Evolutionary conservation across 192 early-diverging fungal species (phyloP), one percentile per base, ranked within the genome.

Genomic region (Rhizophagus prolifer): DNA sequence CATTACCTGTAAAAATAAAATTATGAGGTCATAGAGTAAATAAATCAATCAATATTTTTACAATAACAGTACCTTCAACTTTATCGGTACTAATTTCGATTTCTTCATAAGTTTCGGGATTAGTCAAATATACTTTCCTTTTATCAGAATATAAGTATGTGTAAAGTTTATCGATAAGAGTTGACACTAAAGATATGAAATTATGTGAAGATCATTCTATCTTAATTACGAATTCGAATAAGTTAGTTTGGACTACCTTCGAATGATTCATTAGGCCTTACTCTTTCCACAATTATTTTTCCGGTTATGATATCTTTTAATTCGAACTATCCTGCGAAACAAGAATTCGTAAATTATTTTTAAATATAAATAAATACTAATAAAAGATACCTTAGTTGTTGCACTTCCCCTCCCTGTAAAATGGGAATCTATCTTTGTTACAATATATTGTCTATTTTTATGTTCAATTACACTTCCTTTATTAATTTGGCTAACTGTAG

Each of bases 81-180:
- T 86, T 78, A 16, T 82, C 79, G 28, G 84, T 66, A 0, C 83
- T 73, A 64, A 95, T 81, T 25, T 88, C 84, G 60, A 92, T 82
- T 80, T 92, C 90, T 75, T 95, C 94, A 81, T 87, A 94, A 1
- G 86, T 88, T 59, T 90, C 84, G 66, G 86, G 86, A 69, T 96
- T 84, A 71, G 94, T 83, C 50, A 94, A 71, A 78, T 95, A 89
- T 21, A 92, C 66, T 62, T 87, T 83, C 10, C 82, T 76, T 58
- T 87, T 90, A 58, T 86, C 90, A 26, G 80, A 77, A 78, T 96
- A 96, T 9, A 96, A 86, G 73, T 84, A 94, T 84, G 92, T 90
- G 79, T 90, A 91, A 54, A 82, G 65, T 73, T 91, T 87, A 65
- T 88, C 88, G 0, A 87, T 84, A 46, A 96, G 75, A 34, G 88